Conservation (phyloP, 2,329 filamentous ascomycete genomes). For the Alternaria panax region DNA sequence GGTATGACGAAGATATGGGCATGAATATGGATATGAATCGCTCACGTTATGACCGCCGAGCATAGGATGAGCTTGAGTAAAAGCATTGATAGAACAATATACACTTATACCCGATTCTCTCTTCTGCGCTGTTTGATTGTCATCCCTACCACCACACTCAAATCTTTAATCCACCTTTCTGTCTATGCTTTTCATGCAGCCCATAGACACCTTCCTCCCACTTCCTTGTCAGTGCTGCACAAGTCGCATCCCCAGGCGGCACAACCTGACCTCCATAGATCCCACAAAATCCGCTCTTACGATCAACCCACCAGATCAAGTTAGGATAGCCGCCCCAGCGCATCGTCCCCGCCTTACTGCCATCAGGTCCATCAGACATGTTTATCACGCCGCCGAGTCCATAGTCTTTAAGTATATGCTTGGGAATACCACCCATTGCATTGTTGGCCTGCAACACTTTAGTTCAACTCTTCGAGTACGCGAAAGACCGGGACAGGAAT, state of each 20-base stretch:
- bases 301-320: slow-evolving; percentile 46
- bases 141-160: background rate
- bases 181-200: background rate
- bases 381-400: slow-evolving; percentile 43
- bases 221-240: slow-evolving; percentile 18
- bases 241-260: slow-evolving; percentile 39
- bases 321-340: slow-evolving; percentile 46
- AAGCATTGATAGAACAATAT: background rate
- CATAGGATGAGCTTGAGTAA: background rate
- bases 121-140: background rate
- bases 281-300: slow-evolving; percentile 38
- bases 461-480: no score
- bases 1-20: background rate
- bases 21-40: background rate
- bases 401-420: slow-evolving; percentile 33
- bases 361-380: slow-evolving; percentile 26
- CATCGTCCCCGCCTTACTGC: slow-evolving; percentile 40
- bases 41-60: background rate
- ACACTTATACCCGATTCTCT: background rate
- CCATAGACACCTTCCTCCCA: slow-evolving; percentile 27
- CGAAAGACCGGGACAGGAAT: no score
- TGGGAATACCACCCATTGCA: slow-evolving; percentile 33
- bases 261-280: slow-evolving; percentile 41
- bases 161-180: background rate
- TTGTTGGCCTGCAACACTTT: slow-evolving; percentile 21